These are phyloP conservation scores for Xylariaceae sp. DNA, from an alignment of 2,329 filamentous ascomycete genomes.

Conservation along the genomic window DNA sequence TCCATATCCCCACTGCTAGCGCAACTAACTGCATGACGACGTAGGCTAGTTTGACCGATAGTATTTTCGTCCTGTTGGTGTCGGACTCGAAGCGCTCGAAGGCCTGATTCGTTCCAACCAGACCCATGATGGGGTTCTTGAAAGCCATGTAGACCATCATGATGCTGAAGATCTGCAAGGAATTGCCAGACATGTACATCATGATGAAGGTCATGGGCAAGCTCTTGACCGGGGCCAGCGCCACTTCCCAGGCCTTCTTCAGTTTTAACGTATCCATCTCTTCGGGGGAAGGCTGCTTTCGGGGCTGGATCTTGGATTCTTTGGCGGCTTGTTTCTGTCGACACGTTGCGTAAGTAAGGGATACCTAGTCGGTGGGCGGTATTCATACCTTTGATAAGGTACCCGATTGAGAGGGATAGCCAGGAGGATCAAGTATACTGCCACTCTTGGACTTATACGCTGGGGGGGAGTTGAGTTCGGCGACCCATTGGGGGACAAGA, in stretches of 20 bases:
- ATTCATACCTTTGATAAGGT: conserved; percentile 62
- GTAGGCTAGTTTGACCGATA: conserved; percentile 87
- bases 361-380: neutral
- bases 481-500: conserved; percentile 78
- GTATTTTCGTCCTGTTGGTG: conserved; percentile 73
- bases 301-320: conserved; percentile 56
- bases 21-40: conserved; percentile 85
- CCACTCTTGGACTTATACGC: conserved; percentile 68
- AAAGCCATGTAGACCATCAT: conserved; percentile 99
- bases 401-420: conserved; percentile 67
- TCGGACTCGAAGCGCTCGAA: conserved; percentile 91
- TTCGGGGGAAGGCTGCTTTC: conserved; percentile 74
- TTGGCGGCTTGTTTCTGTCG: conserved; percentile 58
- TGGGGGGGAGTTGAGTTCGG: conserved; percentile 77
- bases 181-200: conserved; percentile 99
- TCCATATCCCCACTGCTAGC: conserved; percentile 89
- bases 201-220: conserved; percentile 98
- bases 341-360: neutral
- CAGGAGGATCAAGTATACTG: conserved; percentile 83
- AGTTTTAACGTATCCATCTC: conserved; percentile 96
- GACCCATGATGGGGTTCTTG: conserved; percentile 89
- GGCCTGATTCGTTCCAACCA: conserved; percentile 82
- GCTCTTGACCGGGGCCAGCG: conserved; percentile 89
- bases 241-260: conserved; percentile 99
- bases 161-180: conserved; percentile 97